These are phyloP conservation scores for Xylariales sp. DNA, from an alignment of 2,329 filamentous ascomycete species.

Conservation along the genomic window DNA sequence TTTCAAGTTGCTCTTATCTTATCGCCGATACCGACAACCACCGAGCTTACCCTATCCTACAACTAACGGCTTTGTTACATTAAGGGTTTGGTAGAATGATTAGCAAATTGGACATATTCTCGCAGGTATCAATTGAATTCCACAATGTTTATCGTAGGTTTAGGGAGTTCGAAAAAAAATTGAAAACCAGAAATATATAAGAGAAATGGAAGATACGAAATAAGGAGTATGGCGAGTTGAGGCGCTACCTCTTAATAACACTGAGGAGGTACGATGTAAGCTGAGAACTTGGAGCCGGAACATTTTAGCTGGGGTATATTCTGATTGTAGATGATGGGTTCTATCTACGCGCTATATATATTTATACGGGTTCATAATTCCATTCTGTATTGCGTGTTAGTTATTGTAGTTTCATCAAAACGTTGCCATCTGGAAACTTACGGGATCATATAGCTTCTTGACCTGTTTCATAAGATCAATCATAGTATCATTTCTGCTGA, in stretches of 20 bases:
- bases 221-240: neutral
- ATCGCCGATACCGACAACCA: conserved; percentile 33
- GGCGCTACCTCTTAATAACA: neutral
- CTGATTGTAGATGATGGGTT: neutral
- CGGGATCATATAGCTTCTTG: conserved; percentile 93
- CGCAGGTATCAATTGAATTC: neutral
- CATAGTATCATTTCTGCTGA: conserved; percentile 90
- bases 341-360: conserved; percentile 71
- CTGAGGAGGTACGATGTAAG: neutral
- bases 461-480: conserved; percentile 93
- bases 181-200: neutral
- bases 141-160: neutral
- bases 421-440: conserved; percentile 61
- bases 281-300: neutral
- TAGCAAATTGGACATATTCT: neutral
- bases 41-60: neutral
- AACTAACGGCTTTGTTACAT: no score
- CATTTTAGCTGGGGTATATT: neutral
- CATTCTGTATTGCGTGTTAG: conserved; percentile 72
- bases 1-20: conserved; percentile 40
- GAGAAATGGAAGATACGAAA: neutral
- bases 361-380: conserved; percentile 99
- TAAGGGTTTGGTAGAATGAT: neutral
- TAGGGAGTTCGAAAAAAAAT: neutral
- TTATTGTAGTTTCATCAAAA: conserved; percentile 15